phyloP scores from a whole-genome alignment of 495 filamentous ascomycete species.

The Staphylotrichum longicolle region DNA sequence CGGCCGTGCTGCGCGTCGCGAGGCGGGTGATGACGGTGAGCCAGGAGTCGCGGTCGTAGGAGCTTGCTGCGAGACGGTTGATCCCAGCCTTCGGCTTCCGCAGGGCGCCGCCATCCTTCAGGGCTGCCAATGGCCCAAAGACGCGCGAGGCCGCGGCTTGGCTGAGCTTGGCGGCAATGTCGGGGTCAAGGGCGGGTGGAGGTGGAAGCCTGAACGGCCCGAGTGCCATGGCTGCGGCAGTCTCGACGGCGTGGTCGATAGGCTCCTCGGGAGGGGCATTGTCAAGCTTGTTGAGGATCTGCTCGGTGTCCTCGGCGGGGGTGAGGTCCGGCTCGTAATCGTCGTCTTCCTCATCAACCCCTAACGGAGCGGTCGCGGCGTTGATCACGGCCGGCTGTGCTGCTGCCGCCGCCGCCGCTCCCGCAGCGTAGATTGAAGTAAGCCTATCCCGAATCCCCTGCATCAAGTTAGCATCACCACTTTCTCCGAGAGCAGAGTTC shows the following conservation, averaged over 20 bases:
- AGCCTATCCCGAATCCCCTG: conserved; percentile 44
- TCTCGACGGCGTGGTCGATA: conserved; percentile 30
- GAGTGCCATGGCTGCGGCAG: conserved; percentile 50
- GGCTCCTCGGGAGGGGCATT: conserved; percentile 54
- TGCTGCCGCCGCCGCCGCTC: conserved; percentile 17
- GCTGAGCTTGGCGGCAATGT: conserved; percentile 65
- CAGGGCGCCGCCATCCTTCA: conserved; percentile 51
- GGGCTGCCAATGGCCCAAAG: conserved; percentile 68
- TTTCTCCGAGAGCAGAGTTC: background rate
- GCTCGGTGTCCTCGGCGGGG: conserved; percentile 66
- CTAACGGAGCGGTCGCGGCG: conserved; percentile 48
- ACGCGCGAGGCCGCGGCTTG: conserved; percentile 69
- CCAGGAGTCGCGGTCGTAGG: conserved; percentile 87
- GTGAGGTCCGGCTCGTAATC: conserved; percentile 87
- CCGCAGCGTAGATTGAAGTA: conserved; percentile 31
- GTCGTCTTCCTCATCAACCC: conserved; percentile 70
- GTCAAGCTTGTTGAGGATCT: conserved; percentile 68
- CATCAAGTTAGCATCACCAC: conserved; percentile 24
- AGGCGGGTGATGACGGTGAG: conserved; percentile 80
- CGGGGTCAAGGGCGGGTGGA: conserved; percentile 67
- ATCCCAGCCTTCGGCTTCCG: conserved; percentile 67
- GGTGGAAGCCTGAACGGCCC: conserved; percentile 71
- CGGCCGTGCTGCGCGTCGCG: conserved; percentile 73
- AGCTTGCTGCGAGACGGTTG: conserved; percentile 78
- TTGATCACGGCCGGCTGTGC: conserved; percentile 45